Evolutionary conservation across 2,329 filamentous ascomycete species (phyloP), one percentile per base, ranked within the genome.

Genomic region (Cordyceps javanica): DNA sequence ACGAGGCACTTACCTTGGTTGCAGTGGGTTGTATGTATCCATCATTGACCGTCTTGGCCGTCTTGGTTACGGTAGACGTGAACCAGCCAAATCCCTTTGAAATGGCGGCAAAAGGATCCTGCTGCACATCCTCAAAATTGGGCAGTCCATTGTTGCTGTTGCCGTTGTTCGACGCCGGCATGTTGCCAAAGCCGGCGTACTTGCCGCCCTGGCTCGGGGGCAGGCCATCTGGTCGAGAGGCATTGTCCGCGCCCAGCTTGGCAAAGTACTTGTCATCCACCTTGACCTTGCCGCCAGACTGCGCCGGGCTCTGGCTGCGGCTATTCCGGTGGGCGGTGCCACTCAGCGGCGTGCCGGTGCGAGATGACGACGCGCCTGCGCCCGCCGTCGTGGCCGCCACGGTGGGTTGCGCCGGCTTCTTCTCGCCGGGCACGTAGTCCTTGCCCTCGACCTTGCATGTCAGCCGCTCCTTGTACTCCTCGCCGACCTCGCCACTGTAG

Each of bases 1-100:
- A 23, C 32, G 25, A 26, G 3, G 4, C 10, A 10, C 64, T 60
- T 78, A 91, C 89, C 83, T 91, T 89, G 68, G 90, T 89, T 61
- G 94, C 91, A 28, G 91, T 94, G 10, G 94, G 94, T 73, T 96
- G 91, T 55, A 99, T 90, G 74, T 91, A 97, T 34, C 88, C 85
- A 64, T 94, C 88, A 70, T 97, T 96, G 25, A 97, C 88, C 16
- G 85, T 90, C 78, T 96, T 95, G 38, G 92, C 94, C 62, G 90
- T 89, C 79, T 94, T 96, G 26, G 86, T 86, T 42, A 97, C 91
- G 13, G 90, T 91, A 34, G 85, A 88, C 19, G 91, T 83, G 68
- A 97, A 91, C 91, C 94, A 97, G 9, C 93, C 93, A 67, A 97
- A 95, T 0, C 93, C 90, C 73, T 96, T 97, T 28, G 86, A 91